Evolutionary conservation across 2,329 filamentous ascomycete genomes (phyloP), one percentile per base, ranked within the genome.

Genomic region (Fusarium dlaminii): DNA sequence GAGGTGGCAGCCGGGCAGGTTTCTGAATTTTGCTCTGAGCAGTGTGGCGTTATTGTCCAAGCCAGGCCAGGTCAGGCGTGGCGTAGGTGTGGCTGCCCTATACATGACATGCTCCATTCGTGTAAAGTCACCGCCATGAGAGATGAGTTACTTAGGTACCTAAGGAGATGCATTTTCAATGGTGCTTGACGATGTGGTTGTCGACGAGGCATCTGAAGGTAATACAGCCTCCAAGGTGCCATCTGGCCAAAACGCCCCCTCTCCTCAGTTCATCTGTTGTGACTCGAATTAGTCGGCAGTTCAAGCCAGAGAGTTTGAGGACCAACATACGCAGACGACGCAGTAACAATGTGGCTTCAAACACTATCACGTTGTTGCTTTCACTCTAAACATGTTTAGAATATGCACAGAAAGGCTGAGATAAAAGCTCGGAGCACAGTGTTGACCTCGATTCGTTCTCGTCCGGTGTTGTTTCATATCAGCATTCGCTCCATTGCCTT

Each of bases 361-460:
- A 58, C 36, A 36, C 36, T 34, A 43, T 69, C 27, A 45, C 30
- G 40, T 51, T 42, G 34, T 48, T 36, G 32, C 67, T 36, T 56
- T 52, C 39, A 49, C 42, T 51, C 60, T 27, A 32, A 59, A 24
- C 34, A 30, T 14, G 24, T 40, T 57, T n/a, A n/a, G 27, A 37
- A 55, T 34, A 39, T 32, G 29, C 58, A 54, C n/a, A 27, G 22
- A 37, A 24, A 29, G 17, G 30, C 42, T 27, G 36, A 11, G 14
- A 42, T 34, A n/a, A 30, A 34, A 14, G 24, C 17, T 51, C 51
- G 24, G 22, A 27, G 61, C 59, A 37, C 40, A 36, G 34, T 36
- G 40, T 58, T 37, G 42, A n/a, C 29, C 46, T 54, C 36, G 54
- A 64, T 51, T 72, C 58, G 49, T 36, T 62, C 56, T 67, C 29